phyloP scores from a whole-genome alignment of 2,329 filamentous ascomycete genomes.

The Sporothrix inflata region DNA sequence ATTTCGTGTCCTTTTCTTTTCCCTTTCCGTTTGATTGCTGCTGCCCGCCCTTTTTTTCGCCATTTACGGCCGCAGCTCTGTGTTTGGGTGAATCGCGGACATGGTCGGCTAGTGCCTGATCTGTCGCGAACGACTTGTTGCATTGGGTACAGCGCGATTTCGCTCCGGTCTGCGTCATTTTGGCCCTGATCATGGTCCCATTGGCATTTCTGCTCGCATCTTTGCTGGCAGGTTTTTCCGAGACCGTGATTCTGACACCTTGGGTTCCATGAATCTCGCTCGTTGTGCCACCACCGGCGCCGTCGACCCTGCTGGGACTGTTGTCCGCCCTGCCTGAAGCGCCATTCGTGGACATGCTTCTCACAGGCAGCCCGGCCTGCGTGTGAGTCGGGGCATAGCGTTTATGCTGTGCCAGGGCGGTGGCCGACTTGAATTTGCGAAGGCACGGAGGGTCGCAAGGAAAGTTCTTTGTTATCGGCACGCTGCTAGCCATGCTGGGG shows the following conservation, averaged over 20 bases:
- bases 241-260: background rate
- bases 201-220: too few species aligned
- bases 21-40: background rate
- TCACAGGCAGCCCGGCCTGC: background rate
- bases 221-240: too few species aligned
- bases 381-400: background rate
- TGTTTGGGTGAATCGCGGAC: constrained; percentile 17
- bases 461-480: background rate
- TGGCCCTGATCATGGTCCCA: background rate
- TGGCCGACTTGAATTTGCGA: background rate
- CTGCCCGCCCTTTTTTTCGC: background rate
- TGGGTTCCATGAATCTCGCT: background rate
- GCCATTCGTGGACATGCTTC: background rate
- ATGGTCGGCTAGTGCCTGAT: background rate
- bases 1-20: background rate
- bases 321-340: background rate
- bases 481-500: background rate
- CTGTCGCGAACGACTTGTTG: background rate
- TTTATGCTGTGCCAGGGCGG: constrained; percentile 1
- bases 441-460: background rate
- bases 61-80: background rate
- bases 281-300: background rate
- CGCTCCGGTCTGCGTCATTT: background rate
- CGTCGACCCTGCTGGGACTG: background rate
- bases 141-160: constrained; percentile 13